These are phyloP conservation scores for Rutstroemia sp. DNA, from an alignment of 2,329 filamentous ascomycete genomes.

Conservation along the genomic window DNA sequence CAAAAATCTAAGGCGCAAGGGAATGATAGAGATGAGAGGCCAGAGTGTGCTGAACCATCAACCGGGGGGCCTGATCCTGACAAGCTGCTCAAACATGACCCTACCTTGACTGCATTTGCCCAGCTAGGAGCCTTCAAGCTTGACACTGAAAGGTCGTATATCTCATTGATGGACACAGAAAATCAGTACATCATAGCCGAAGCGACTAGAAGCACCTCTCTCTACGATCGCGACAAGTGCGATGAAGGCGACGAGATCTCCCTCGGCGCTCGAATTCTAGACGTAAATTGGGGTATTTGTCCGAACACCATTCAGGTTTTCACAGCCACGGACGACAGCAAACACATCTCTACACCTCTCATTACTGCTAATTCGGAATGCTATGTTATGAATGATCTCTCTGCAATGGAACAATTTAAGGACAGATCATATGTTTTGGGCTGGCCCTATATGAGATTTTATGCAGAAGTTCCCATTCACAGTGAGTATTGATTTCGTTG, in stretches of 20 bases:
- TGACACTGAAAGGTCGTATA: slow-evolving; percentile 37
- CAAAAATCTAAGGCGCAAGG: background rate
- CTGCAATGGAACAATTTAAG: slow-evolving; percentile 13
- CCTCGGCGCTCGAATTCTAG: slow-evolving; percentile 14
- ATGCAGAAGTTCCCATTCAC: slow-evolving; percentile 23
- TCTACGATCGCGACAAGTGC: slow-evolving; percentile 6
- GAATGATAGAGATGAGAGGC: background rate
- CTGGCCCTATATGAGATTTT: slow-evolving; percentile 21
- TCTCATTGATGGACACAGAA: slow-evolving; percentile 30
- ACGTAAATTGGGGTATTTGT: slow-evolving; percentile 17
- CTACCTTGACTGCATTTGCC: slow-evolving; percentile 36
- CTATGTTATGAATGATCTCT: slow-evolving; percentile 22
- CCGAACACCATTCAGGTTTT: slow-evolving; percentile 20
- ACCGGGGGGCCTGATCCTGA: slow-evolving; percentile 1
- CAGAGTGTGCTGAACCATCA: background rate
- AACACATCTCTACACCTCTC: slow-evolving; percentile 8
- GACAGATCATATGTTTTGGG: slow-evolving; percentile 15
- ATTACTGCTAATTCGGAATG: slow-evolving; percentile 12
- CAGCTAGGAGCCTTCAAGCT: slow-evolving; percentile 42
- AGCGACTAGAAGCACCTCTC: slow-evolving; percentile 17
- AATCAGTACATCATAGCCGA: slow-evolving; percentile 23
- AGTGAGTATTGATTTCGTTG: slow-evolving; percentile 1
- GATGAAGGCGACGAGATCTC: slow-evolving; percentile 15
- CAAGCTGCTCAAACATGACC: slow-evolving; percentile 26
- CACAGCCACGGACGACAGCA: slow-evolving; percentile 10